These are phyloP conservation scores for Vitrella brassicaformis DNA, from an alignment of 73 alveolate species.

Conservation along the genomic window DNA sequence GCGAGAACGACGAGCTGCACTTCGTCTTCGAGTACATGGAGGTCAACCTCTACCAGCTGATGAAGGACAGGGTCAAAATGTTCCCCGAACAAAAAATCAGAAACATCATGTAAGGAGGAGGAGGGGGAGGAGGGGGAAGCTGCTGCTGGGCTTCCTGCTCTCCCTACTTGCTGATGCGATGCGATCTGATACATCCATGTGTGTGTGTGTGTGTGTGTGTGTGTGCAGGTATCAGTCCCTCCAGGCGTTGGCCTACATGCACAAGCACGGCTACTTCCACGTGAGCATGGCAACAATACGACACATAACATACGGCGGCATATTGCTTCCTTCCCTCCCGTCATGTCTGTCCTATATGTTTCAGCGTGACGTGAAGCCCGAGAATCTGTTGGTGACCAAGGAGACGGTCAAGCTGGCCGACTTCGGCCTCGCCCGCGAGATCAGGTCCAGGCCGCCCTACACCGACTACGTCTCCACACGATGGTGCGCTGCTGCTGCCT, in stretches of 20 bases:
- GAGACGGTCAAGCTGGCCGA: conserved; percentile 96
- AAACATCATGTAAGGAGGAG: conserved; percentile 78
- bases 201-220: no score
- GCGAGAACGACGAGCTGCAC: conserved; percentile 78
- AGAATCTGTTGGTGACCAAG: conserved; percentile 68
- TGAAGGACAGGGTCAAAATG: conserved; percentile 66
- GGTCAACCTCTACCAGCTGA: conserved; percentile 62
- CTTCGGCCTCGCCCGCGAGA: conserved; percentile 99
- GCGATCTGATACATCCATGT: no score
- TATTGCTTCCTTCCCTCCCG: conserved; percentile 10
- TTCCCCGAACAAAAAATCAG: conserved; percentile 80
- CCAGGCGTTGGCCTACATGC: conserved; percentile 93
- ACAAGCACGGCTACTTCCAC: conserved; percentile 98
- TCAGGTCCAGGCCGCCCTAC: conserved; percentile 96
- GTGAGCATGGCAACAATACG: no score
- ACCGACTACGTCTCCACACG: conserved; percentile 98
- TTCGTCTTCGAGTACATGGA: conserved; percentile 96
- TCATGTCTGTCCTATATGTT: conserved; percentile 7
- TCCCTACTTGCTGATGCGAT: no score
- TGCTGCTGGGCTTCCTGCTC: no score
- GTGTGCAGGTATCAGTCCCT: conserved; percentile 64
- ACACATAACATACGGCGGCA: no score
- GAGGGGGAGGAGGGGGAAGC: no score
- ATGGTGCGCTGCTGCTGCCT: no score
- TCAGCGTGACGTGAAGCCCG: conserved; percentile 96